Percentiles rank a stretch among this genome's conserved stretches.
These are phyloP conservation scores for Singerocomus rubriflavus DNA, from an alignment of 1,284 basidiomycete species.

Conservation along the genomic window DNA sequence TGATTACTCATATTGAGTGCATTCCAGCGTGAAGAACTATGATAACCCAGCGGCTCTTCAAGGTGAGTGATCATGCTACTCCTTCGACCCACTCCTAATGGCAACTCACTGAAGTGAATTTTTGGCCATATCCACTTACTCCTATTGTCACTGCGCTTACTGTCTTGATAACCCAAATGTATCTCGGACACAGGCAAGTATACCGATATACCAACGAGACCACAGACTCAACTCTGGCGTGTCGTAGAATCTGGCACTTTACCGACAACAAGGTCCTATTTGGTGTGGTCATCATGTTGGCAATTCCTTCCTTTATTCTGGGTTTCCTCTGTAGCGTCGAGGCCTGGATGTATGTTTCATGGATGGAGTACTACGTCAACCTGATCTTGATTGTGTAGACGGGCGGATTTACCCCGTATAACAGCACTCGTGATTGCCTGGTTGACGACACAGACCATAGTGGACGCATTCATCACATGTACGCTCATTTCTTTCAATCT, in stretches of 20 bases:
- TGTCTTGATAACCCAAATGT: too few species aligned
- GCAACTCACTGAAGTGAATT: not conserved
- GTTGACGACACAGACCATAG: constrained; percentile 40
- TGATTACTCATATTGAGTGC: not conserved
- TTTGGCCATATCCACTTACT: constrained; percentile 40
- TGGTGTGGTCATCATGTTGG: constrained; percentile 33
- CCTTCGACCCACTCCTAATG: not conserved
- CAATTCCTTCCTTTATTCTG: constrained; percentile 37
- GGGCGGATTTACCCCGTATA: constrained; percentile 22
- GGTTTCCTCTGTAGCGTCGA: constrained; percentile 38
- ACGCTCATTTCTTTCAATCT: not conserved
- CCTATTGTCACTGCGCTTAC: too few species aligned
- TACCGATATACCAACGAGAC: constrained; percentile 17
- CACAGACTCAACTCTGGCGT: not conserved
- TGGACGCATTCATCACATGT: constrained; percentile 43
- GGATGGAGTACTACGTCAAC: too few species aligned
- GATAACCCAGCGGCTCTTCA: constrained; percentile 7
- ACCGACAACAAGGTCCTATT: constrained; percentile 36
- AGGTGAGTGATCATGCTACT: not conserved
- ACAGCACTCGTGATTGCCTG: constrained; percentile 35
- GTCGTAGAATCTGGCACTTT: constrained; percentile 29
- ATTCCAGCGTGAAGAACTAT: constrained; percentile 11
- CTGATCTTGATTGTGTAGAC: constrained; percentile 19
- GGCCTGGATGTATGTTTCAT: constrained; percentile 34
- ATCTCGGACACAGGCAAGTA: too few species aligned